Evolutionary conservation across 2,329 filamentous ascomycete genomes (phyloP), one percentile per base, ranked within the genome.

Genomic region (Fusarium sp.): DNA sequence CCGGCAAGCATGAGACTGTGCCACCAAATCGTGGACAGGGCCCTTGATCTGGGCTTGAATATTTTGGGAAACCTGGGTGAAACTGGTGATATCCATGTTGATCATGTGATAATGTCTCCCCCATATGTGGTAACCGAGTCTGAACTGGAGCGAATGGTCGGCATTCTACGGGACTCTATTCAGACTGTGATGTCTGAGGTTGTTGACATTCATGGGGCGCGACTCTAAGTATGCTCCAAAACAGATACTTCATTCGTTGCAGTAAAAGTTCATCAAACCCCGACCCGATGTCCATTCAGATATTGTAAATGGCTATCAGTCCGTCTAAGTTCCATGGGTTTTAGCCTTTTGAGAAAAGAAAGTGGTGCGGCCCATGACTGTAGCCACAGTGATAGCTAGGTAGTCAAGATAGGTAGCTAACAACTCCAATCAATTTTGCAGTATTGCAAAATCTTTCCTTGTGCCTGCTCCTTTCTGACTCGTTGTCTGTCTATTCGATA

Each of bases 31-130:
- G 62, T 51, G 11, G 51, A 51, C 17, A 51, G 44, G 15, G 38
- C 38, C 4, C 32, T 67, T 39, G 34, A 59, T 8, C 12, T 59
- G 18, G 61, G 44, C 9, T 44, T 67, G 20, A 45, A 51, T 34
- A 58, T 58, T 26, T n/a, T 51, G n/a, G 64, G 44, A 9, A 66
- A 66, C 20, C n/a, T 67, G 39, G 32, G 45, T 15, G 51, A 51
- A 38, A 51, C 51, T 24, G 44, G 38, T 9, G 39, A 59, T 9
- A 34, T 67, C n/a, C 44, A 52, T 59, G 51, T 67, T 26, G 51
- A 51, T 24, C 51, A 67, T 41, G 38, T 59, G 17, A 59, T 67
- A 32, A 45, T 59, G 30, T 66, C 38, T 26, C 39, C 64, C 14
- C 44, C 51, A 24, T 67, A 51, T 34, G 61, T 58, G 15, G 50